Evolutionary conservation across 2,329 filamentous ascomycete genomes (phyloP).

Genomic region (Colletotrichum salicis): DNA sequence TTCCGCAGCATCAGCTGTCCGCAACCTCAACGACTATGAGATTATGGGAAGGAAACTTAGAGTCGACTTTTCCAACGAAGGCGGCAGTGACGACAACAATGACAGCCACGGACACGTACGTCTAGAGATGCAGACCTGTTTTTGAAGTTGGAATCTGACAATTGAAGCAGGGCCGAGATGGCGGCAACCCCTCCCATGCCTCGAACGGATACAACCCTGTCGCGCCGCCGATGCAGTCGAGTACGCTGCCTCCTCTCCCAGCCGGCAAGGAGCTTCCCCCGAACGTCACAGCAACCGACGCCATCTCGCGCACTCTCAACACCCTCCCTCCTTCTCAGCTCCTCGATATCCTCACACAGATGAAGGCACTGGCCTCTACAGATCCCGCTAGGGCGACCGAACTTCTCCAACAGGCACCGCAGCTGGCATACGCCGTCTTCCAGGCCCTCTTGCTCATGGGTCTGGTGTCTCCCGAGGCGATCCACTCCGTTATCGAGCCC

Average conservation of each 20-base stretch:
- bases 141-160: neutral
- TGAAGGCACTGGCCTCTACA: slow-evolving; percentile 87
- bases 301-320: slow-evolving; percentile 90
- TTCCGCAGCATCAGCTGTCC: slow-evolving; percentile 90
- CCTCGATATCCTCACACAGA: slow-evolving; percentile 91
- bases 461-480: slow-evolving; percentile 85
- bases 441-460: slow-evolving; percentile 93
- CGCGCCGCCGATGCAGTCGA: slow-evolving; percentile 45
- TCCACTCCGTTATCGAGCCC: slow-evolving; percentile 82
- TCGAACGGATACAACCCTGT: slow-evolving; percentile 47
- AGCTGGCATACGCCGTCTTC: slow-evolving; percentile 94
- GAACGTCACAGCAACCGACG: slow-evolving; percentile 85
- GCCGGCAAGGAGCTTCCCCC: slow-evolving; percentile 85
- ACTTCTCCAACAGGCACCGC: slow-evolving; percentile 87
- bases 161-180: slow-evolving; percentile 28
- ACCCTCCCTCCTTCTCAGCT: slow-evolving; percentile 89
- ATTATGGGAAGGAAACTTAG: slow-evolving; percentile 94
- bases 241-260: slow-evolving; percentile 81
- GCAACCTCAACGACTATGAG: slow-evolving; percentile 95
- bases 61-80: slow-evolving; percentile 96
- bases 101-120: slow-evolving; percentile 42
- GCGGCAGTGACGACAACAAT: slow-evolving; percentile 76
- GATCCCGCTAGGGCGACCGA: slow-evolving; percentile 88
- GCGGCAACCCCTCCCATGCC: slow-evolving; percentile 36
- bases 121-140: neutral